phyloP scores from a whole-genome alignment of 345 rosid genomes.

The Boechera retrofracta region DNA sequence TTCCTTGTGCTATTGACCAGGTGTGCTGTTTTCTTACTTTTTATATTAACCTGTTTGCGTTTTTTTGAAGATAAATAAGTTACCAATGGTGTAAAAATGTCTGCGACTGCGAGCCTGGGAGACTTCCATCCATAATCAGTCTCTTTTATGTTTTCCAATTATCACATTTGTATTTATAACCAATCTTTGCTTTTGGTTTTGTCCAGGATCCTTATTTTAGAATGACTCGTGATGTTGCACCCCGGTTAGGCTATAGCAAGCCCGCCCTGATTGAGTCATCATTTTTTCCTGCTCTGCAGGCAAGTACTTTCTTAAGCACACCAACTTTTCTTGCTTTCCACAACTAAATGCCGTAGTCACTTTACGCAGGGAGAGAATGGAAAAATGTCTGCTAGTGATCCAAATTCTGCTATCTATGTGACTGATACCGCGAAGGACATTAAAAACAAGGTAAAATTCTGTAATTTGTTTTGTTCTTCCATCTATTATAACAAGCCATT shows the following conservation, averaged over 20 bases:
- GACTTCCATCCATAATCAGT: conserved; percentile 1
- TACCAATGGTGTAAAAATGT: not conserved
- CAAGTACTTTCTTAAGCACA: conserved; percentile 34
- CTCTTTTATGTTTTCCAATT: not conserved
- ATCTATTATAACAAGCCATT: not conserved
- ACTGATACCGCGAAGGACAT: conserved; percentile 85
- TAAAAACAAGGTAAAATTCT: conserved; percentile 64
- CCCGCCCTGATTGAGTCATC: conserved; percentile 87
- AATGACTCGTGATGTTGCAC: conserved; percentile 98
- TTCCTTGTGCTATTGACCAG: conserved; percentile 99
- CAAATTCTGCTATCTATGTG: conserved; percentile 93
- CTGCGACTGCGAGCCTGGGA: not conserved
- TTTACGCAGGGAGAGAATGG: conserved; percentile 84
- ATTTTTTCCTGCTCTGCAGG: conserved; percentile 90
- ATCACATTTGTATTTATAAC: conserved; percentile 2
- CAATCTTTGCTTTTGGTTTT: conserved; percentile 19
- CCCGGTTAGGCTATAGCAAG: conserved; percentile 90
- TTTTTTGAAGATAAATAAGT: not conserved
- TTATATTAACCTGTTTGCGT: not conserved
- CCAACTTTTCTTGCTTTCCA: not conserved
- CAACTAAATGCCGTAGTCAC: conserved; percentile 12
- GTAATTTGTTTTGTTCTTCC: conserved; percentile 6
- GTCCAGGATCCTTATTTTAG: conserved; percentile 97
- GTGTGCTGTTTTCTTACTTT: conserved; percentile 42
- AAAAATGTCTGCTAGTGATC: conserved; percentile 98